phyloP scores from a whole-genome alignment of 805 yeast genomes.

The Myxozyma monticola region DNA sequence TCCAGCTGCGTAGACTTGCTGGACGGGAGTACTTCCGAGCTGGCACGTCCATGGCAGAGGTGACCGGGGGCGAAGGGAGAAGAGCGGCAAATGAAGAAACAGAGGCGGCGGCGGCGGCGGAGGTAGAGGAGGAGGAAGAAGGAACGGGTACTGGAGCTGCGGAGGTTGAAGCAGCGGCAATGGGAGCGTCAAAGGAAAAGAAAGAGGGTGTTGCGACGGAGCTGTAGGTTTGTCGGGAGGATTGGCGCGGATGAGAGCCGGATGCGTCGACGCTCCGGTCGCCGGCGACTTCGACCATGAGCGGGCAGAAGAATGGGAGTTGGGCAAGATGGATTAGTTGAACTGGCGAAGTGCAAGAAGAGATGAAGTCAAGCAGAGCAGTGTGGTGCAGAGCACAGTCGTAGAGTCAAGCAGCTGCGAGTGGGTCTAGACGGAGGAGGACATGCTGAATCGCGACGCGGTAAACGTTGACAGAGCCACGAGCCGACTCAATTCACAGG shows the following conservation, averaged over 20 bases:
- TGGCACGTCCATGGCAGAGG: conserved; percentile 1
- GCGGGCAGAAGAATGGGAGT: too few relatives aligned
- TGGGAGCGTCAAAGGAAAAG: conserved; percentile 10
- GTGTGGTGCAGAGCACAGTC: background rate
- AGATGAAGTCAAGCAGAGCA: background rate
- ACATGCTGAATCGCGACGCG: background rate
- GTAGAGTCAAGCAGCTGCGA: too few relatives aligned
- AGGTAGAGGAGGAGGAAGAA: background rate
- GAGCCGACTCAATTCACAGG: background rate
- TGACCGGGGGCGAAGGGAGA: conserved; percentile 4
- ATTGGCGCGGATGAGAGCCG: background rate
- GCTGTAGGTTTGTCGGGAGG: conserved; percentile 4
- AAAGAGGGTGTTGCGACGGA: conserved; percentile 4
- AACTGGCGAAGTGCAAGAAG: background rate
- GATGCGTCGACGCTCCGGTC: conserved; percentile 1
- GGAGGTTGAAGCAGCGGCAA: background rate
- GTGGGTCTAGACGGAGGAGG: background rate
- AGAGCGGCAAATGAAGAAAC: too few relatives aligned
- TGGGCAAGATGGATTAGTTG: background rate
- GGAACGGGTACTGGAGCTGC: too few relatives aligned
- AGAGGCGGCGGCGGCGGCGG: conserved; percentile 1
- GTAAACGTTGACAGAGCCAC: background rate
- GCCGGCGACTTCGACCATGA: conserved; percentile 13
- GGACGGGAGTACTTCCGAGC: conserved; percentile 19
- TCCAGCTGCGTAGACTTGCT: conserved; percentile 21